phyloP scores from a whole-genome alignment of 192 early-diverging fungal species.

The Coemansia sp. region DNA sequence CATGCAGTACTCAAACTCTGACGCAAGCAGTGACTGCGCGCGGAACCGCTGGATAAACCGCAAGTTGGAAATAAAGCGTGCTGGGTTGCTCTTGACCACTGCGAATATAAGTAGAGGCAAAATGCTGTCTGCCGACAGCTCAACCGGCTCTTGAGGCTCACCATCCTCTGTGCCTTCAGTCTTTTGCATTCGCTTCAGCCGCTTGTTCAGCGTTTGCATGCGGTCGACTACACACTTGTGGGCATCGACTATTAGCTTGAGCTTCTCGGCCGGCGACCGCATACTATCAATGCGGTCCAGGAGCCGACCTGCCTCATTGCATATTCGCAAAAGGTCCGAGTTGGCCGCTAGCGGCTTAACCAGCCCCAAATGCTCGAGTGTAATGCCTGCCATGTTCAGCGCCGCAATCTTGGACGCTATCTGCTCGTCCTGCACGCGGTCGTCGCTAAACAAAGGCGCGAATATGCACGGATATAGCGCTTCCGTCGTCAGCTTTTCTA shows the following conservation, averaged over 20 bases:
- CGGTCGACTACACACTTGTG: constrained; percentile 46
- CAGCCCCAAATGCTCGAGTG: constrained; percentile 62
- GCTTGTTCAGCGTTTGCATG: constrained; percentile 32
- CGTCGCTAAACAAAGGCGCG: constrained; percentile 51
- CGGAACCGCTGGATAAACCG: constrained; percentile 56
- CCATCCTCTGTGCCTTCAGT: neutral
- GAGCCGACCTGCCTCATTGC: constrained; percentile 27
- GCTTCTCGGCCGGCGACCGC: constrained; percentile 48
- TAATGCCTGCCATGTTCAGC: constrained; percentile 62
- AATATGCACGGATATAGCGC: constrained; percentile 38
- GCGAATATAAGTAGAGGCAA: constrained; percentile 69
- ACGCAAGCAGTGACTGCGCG: constrained; percentile 31
- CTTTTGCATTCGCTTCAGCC: neutral
- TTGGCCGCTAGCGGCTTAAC: neutral
- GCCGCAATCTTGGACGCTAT: constrained; percentile 67
- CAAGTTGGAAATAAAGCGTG: constrained; percentile 67
- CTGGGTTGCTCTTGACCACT: constrained; percentile 66
- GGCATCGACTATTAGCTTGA: constrained; percentile 46
- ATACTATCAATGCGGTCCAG: constrained; percentile 30
- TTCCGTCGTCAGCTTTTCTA: constrained; percentile 43
- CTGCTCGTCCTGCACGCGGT: constrained; percentile 60
- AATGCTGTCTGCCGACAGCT: constrained; percentile 61
- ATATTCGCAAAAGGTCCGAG: constrained; percentile 26
- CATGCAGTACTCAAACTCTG: constrained; percentile 54
- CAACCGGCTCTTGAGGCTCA: neutral